These are phyloP conservation scores for Wickerhamomyces tratensis DNA, from an alignment of 805 yeast species.

Conservation along the genomic window DNA sequence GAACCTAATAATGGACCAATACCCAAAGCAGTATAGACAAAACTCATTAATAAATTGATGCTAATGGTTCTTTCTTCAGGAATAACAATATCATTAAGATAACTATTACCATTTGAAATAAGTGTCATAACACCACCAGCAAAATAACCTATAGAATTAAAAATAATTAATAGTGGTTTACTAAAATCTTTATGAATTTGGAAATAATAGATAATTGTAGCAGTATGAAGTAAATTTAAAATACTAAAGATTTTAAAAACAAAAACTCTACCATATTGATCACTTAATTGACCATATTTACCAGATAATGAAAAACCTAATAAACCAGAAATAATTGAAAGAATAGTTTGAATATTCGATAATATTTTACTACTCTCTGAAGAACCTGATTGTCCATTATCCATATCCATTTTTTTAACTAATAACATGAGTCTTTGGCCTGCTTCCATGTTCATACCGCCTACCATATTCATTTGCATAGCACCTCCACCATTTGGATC, in stretches of 20 bases:
- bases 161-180: slow-evolving; percentile 3
- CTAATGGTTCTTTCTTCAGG: slow-evolving; percentile 9
- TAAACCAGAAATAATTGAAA: slow-evolving; percentile 11
- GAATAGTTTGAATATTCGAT: slow-evolving; percentile 9
- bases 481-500: not conserved
- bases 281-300: slow-evolving; percentile 15
- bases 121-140: slow-evolving; percentile 17
- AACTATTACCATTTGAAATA: slow-evolving; percentile 16
- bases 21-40: slow-evolving; percentile 12
- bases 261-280: slow-evolving; percentile 12
- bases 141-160: slow-evolving; percentile 7
- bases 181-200: slow-evolving; percentile 1
- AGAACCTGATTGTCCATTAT: slow-evolving; percentile 1
- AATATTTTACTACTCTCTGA: slow-evolving; percentile 8
- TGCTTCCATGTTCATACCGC: too few species aligned
- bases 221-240: slow-evolving; percentile 7
- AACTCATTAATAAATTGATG: slow-evolving; percentile 14
- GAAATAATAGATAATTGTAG: slow-evolving; percentile 8
- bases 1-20: slow-evolving; percentile 17
- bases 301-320: slow-evolving; percentile 14
- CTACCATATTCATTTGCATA: not conserved
- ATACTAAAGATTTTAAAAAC: slow-evolving; percentile 11
- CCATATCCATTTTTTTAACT: slow-evolving; percentile 8
- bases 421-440: not conserved
- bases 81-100: slow-evolving; percentile 11